Percentiles rank a stretch among this genome's conserved stretches.
Evolutionary conservation across 148 eudicot species (phyloP).

Genomic region (Persicaria maculosa): DNA sequence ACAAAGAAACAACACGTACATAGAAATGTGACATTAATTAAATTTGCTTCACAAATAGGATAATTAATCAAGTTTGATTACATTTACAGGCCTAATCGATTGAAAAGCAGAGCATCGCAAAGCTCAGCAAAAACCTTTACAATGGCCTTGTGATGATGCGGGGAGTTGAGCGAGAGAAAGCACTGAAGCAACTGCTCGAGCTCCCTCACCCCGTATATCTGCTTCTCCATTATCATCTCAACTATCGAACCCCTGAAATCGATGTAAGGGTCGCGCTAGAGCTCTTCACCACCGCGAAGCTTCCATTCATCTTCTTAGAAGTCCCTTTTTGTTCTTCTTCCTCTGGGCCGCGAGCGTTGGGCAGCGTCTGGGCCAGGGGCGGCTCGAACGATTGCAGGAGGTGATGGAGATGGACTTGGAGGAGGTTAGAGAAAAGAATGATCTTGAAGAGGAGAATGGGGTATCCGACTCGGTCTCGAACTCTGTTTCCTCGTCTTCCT

Average conservation of each 20-base stretch:
- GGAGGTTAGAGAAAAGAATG: constrained; percentile 40
- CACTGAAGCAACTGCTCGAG: constrained; percentile 42
- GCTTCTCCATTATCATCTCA: constrained; percentile 65
- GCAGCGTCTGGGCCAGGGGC: not conserved
- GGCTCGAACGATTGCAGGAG: constrained; percentile 24
- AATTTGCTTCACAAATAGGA: too few species aligned
- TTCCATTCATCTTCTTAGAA: constrained; percentile 38
- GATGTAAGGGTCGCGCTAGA: constrained; percentile 55
- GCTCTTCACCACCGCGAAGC: constrained; percentile 57
- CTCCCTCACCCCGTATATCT: constrained; percentile 41
- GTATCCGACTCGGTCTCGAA: constrained; percentile 17
- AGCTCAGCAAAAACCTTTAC: constrained; percentile 58
- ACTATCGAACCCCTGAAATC: constrained; percentile 71
- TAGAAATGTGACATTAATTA: too few species aligned
- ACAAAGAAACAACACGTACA: too few species aligned
- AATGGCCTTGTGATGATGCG: constrained; percentile 58
- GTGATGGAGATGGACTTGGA: too few species aligned
- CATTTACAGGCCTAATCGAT: constrained; percentile 11
- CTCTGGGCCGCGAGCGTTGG: constrained; percentile 7
- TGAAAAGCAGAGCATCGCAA: constrained; percentile 55
- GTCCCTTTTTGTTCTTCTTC: not conserved
- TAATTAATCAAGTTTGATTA: too few species aligned
- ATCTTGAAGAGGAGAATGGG: constrained; percentile 30
- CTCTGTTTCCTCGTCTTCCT: constrained; percentile 17
- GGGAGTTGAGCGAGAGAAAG: constrained; percentile 59